phyloP scores from a whole-genome alignment of 495 filamentous ascomycete species.

The Parachaetomium inaequale region DNA sequence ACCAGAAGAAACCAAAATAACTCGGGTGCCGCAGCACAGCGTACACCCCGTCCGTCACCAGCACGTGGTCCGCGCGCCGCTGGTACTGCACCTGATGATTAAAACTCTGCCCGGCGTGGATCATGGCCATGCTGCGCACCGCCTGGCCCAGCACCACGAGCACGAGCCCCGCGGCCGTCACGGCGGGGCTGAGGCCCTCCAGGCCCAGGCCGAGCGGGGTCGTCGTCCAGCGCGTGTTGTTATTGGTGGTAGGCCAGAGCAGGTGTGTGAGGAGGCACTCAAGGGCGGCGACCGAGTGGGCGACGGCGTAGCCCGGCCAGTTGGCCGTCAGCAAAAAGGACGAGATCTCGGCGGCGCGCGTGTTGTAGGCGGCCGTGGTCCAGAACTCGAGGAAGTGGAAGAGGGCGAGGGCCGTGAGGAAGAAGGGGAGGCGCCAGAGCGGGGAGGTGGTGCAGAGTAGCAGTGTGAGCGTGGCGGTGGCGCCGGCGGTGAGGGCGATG shows the following conservation, averaged over 20 bases:
- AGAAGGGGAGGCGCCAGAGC: slow-evolving; percentile 82
- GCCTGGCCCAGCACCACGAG: slow-evolving; percentile 70
- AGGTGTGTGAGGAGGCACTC: slow-evolving; percentile 63
- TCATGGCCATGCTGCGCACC: slow-evolving; percentile 75
- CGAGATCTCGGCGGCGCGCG: slow-evolving; percentile 59
- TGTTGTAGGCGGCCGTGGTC: slow-evolving; percentile 81
- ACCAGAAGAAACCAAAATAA: slow-evolving; percentile 99
- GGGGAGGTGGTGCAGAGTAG: slow-evolving; percentile 39
- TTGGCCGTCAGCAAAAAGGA: slow-evolving; percentile 86
- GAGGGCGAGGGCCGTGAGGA: slow-evolving; percentile 66
- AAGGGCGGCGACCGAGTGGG: slow-evolving; percentile 66
- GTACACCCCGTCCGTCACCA: slow-evolving; percentile 74
- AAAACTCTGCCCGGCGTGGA: slow-evolving; percentile 84
- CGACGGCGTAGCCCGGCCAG: slow-evolving; percentile 78
- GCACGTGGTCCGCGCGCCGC: slow-evolving; percentile 61
- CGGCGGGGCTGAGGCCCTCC: slow-evolving; percentile 30
- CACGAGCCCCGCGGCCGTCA: slow-evolving; percentile 53
- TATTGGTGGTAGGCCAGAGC: slow-evolving; percentile 52
- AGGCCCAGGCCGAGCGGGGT: slow-evolving; percentile 22
- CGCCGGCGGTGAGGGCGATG: slow-evolving; percentile 41
- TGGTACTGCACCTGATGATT: slow-evolving; percentile 77
- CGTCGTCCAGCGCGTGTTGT: slow-evolving; percentile 29
- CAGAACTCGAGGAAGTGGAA: slow-evolving; percentile 98
- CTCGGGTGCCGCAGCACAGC: slow-evolving; percentile 70
- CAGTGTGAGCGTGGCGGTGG: slow-evolving; percentile 41